Base-by-base conservation (phyloP, 2,329 filamentous ascomycete genomes). In the Stromatinia cepivora region DNA sequence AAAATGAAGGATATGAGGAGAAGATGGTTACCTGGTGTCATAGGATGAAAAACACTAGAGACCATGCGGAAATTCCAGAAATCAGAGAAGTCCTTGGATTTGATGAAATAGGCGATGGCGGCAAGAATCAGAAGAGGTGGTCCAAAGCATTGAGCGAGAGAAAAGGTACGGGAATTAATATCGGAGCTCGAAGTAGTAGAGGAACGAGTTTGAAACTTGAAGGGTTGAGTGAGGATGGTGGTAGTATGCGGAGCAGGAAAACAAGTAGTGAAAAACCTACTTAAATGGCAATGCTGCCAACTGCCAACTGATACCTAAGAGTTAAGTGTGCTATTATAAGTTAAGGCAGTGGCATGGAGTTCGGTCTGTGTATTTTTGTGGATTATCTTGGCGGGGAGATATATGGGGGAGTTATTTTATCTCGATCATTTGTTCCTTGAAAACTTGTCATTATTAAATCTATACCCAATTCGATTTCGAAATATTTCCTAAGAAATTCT, bases 11-110 rank as follows among this genome's bases (percentile, higher is more conserved):
- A 6, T 67, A 67, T 31, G 82, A 86, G 75, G 82, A 86, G 75
- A 90, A 91, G 80, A 82, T 81, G 67, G 85, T 92, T 39, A 88
- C 87, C 1, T 96, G 92, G 92, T 93, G 90, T 75, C 91, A 94
- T 80, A 84, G 92, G 39, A 96, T 96, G 92, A 84, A 84, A 77
- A 91, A 87, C 69, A 94, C 92, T 17, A 82, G 92, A 62, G 92
- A 94, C 73, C 92, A 96, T 77, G 86, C 86, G 1, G 91, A 93
- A 81, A 82, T 94, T 1, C 83, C 84, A 0, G 88, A 89, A 78
- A 75, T 93, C 68, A 86, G 87, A 80, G 82, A 86, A 74, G 79
- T 92, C 17, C 78, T 93, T 58, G 89, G 89, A 0, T 75, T 90
- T 7, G 82, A 85, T 62, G 82, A 80, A 3, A 75, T 80, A 53